Percentiles rank a stretch among this genome's conserved stretches.
These are phyloP conservation scores for Eleusine coracana DNA, from an alignment of 176 grass and related monocot species.

Conservation along the genomic window DNA sequence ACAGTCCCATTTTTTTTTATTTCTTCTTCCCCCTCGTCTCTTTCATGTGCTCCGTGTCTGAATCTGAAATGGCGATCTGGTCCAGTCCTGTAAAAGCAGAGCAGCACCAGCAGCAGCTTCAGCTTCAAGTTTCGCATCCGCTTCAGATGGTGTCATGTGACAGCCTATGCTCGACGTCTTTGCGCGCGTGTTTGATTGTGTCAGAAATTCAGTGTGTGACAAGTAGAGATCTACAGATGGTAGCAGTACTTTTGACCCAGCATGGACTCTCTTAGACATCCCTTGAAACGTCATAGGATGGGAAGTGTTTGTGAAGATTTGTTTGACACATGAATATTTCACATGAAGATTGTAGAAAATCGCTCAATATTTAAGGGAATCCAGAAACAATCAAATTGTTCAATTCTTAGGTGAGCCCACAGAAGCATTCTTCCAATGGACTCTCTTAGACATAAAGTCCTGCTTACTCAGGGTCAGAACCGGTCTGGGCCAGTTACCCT, in stretches of 20 bases:
- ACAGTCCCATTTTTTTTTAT: neutral
- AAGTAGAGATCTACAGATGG: slow-evolving; percentile 20
- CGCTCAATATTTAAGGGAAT: neutral
- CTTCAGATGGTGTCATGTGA: slow-evolving; percentile 47
- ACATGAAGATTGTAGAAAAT: neutral
- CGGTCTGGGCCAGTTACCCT: too few relatives aligned
- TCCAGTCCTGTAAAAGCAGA: slow-evolving; percentile 28
- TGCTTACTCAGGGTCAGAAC: neutral
- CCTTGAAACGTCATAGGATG: neutral
- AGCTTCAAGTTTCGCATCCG: slow-evolving; percentile 52
- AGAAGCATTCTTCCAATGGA: neutral
- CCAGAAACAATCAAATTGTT: neutral
- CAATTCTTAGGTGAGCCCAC: neutral
- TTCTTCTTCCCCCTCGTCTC: neutral
- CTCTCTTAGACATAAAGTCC: neutral
- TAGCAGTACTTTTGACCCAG: slow-evolving; percentile 42
- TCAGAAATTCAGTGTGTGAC: slow-evolving; percentile 42
- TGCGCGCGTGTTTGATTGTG: slow-evolving; percentile 52
- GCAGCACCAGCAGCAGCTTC: slow-evolving; percentile 41
- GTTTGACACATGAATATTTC: neutral
- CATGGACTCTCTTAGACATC: neutral
- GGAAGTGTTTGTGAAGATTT: neutral
- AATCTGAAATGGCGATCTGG: slow-evolving; percentile 39
- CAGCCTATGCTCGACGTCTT: slow-evolving; percentile 35
- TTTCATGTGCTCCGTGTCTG: slow-evolving; percentile 44